phyloP scores from a whole-genome alignment of 345 rosid species.

The Aegle marmelos region DNA sequence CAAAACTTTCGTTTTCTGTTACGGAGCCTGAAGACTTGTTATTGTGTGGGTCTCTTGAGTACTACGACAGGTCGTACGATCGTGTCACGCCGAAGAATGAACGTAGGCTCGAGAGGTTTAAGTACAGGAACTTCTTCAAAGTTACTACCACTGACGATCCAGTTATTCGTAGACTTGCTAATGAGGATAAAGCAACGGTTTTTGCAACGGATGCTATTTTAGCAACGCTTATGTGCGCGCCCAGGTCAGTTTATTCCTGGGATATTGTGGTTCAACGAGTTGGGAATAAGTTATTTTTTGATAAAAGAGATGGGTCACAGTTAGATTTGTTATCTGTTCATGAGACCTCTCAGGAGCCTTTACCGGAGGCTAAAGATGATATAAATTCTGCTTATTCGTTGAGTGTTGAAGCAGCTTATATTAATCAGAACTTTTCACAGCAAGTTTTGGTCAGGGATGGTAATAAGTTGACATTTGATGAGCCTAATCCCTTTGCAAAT shows the following conservation, averaged over 20 bases:
- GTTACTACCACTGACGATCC: constrained; percentile 96
- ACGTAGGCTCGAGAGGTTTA: constrained; percentile 81
- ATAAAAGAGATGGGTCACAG: constrained; percentile 88
- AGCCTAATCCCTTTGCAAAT: constrained; percentile 80
- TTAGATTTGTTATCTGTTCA: constrained; percentile 88
- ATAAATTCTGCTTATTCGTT: constrained; percentile 75
- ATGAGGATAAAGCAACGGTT: constrained; percentile 90
- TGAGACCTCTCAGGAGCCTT: constrained; percentile 88
- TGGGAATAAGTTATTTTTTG: constrained; percentile 88
- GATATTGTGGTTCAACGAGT: constrained; percentile 89
- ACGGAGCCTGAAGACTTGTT: constrained; percentile 86
- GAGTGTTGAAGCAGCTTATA: constrained; percentile 85
- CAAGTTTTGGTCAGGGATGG: constrained; percentile 87
- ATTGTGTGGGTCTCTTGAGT: constrained; percentile 76
- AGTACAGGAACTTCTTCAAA: constrained; percentile 84
- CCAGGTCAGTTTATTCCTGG: constrained; percentile 96
- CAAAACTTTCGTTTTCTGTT: constrained; percentile 71
- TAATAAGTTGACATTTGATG: constrained; percentile 76
- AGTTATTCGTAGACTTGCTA: constrained; percentile 75
- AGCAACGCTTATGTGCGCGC: constrained; percentile 84
- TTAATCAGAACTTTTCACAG: constrained; percentile 84
- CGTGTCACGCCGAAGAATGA: constrained; percentile 81
- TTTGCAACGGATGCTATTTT: constrained; percentile 85
- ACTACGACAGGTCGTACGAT: constrained; percentile 64
- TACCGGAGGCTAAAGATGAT: constrained; percentile 86